Evolutionary conservation across 225 moss, liverwort and hornwort genomes (phyloP).

Genomic region (Straminergon stramineum): DNA sequence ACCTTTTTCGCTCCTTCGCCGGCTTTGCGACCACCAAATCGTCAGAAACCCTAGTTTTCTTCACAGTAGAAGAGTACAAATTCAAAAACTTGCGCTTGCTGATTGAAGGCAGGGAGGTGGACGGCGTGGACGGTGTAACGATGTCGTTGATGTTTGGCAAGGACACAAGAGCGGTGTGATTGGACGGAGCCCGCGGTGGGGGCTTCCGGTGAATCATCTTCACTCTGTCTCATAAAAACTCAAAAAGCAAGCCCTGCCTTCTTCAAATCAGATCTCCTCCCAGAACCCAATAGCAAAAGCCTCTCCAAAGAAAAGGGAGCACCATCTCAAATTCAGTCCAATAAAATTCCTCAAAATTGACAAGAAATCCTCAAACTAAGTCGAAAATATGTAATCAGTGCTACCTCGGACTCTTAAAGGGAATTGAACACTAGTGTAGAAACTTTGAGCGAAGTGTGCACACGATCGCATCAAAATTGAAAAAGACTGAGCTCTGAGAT

Average conservation of each 20-base stretch:
- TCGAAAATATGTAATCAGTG: not conserved
- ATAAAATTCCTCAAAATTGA: not conserved
- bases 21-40: not conserved
- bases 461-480: not conserved
- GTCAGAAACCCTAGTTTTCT: constrained; percentile 17
- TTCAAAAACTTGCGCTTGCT: constrained; percentile 50
- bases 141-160: constrained; percentile 38
- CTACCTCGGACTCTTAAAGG: not conserved
- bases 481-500: not conserved
- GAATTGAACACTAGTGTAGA: no score
- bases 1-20: not conserved
- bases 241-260: not conserved
- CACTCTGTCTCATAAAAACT: constrained; percentile 6
- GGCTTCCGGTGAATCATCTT: constrained; percentile 44
- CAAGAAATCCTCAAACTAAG: not conserved
- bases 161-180: constrained; percentile 38
- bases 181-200: constrained; percentile 33
- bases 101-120: constrained; percentile 6
- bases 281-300: not conserved
- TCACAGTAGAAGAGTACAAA: constrained; percentile 30
- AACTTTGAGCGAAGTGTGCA: not conserved
- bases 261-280: not conserved
- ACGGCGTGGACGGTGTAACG: constrained; percentile 12
- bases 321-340: not conserved
- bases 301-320: not conserved